A percentile compares a stretch with the other conserved stretches of the same genome.
Conservation (phyloP, 129 eudicot genomes). For the Heracleum sosnowskyi region DNA sequence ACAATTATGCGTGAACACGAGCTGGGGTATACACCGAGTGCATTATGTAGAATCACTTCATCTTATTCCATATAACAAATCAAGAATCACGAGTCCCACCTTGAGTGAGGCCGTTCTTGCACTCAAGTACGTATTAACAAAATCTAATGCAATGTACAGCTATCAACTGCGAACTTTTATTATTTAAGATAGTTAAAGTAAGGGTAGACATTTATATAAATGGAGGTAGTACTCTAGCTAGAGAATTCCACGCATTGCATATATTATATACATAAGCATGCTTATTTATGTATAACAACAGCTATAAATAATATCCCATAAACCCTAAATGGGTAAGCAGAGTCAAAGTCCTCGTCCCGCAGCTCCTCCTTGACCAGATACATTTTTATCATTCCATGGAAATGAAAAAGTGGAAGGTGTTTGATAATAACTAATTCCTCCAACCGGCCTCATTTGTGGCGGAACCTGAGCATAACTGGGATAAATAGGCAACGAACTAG, state of each 20-base stretch:
- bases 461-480: neutral
- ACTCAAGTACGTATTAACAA: neutral
- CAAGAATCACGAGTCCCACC: neutral
- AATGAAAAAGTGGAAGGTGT: constrained; percentile 30
- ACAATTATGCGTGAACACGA: too few relatives aligned
- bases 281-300: neutral
- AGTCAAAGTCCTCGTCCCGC: neutral
- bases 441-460: constrained; percentile 8
- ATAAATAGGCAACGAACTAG: constrained; percentile 18
- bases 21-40: too few relatives aligned
- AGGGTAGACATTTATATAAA: too few relatives aligned
- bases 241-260: too few relatives aligned
- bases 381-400: constrained; percentile 27
- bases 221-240: too few relatives aligned
- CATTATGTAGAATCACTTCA: too few relatives aligned
- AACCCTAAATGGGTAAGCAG: neutral
- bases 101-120: neutral
- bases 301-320: neutral
- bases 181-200: neutral
- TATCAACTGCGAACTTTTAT: neutral
- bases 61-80: too few relatives aligned
- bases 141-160: neutral
- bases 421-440: constrained; percentile 31
- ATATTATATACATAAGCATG: neutral
- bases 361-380: constrained; percentile 14